phyloP scores from a whole-genome alignment of 768 basidiomycete species.

The Tylopilus cervinicoccineus region DNA sequence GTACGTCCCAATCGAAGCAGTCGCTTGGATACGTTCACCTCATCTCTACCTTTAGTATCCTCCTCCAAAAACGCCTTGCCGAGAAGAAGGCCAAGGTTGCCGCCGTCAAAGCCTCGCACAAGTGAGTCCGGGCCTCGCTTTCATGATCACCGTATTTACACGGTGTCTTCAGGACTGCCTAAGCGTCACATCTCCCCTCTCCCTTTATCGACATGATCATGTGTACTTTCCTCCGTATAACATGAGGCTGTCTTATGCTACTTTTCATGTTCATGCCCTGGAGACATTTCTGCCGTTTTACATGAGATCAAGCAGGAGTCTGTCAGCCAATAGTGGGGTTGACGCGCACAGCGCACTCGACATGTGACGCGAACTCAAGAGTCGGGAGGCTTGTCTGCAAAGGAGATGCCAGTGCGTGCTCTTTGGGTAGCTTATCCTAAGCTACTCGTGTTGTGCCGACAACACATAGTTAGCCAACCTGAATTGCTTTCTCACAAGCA shows the following conservation, averaged over 20 bases:
- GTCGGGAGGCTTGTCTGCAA: too few relatives aligned
- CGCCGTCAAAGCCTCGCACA: slow-evolving; percentile 83
- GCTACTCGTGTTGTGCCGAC: too few relatives aligned
- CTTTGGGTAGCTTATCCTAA: too few relatives aligned
- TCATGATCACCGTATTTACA: neutral
- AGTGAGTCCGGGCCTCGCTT: slow-evolving; percentile 34
- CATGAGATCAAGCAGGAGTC: neutral
- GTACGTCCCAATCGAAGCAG: slow-evolving; percentile 35
- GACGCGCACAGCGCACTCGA: too few relatives aligned
- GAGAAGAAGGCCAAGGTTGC: slow-evolving; percentile 93
- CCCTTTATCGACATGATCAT: slow-evolving; percentile 5
- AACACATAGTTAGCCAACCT: too few relatives aligned
- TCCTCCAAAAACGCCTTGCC: slow-evolving; percentile 84
- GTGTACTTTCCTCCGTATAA: slow-evolving; percentile 19
- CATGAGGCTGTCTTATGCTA: slow-evolving; percentile 23
- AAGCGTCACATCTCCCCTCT: neutral
- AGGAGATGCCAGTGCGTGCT: too few relatives aligned
- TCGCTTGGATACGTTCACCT: neutral
- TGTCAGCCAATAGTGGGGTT: neutral
- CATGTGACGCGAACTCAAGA: too few relatives aligned
- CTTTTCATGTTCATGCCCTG: slow-evolving; percentile 11
- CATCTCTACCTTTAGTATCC: slow-evolving; percentile 36
- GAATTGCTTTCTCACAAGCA: too few relatives aligned
- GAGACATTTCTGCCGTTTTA: neutral
- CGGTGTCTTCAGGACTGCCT: slow-evolving; percentile 16